Evolutionary conservation across 441 rosid genomes (phyloP), one percentile per base, ranked within the genome.

Genomic region (Populus hybrid): DNA sequence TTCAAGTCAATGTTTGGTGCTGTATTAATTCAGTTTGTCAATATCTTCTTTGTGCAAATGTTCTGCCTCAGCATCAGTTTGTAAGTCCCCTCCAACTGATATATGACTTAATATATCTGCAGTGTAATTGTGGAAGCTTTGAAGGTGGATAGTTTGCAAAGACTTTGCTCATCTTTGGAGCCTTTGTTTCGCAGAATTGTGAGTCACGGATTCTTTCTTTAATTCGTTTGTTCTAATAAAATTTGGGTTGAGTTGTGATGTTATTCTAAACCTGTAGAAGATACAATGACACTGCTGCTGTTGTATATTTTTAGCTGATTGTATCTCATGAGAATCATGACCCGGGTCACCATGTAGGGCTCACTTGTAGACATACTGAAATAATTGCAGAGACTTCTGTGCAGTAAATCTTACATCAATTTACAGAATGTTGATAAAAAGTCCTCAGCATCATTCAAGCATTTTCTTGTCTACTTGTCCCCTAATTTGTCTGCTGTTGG

Each of bases 111-210:
- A 76, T 83, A 21, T 77, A 28, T 78, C 73, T 88, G 89, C 95
- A 95, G 98, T 77, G 95, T 93, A 40, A 92, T 94, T 83, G 97
- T 96, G 84, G 99, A 96, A 89, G 98, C 98, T 82, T 87, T 96
- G 88, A 96, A 94, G 88, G 94, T 96, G 82, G 99, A 94, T 79
- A 94, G 98, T 84, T 78, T 93, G 84, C 98, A 96, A 89, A 92
- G 93, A 82, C 89, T 96, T 83, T 89, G 93, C 91, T 94, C 99
- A 36, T 93, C 99, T 70, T 82, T 96, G 92, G 99, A 96, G 88
- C 99, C 99, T 78, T 73, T 96, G 85, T 90, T 97, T 77, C 98
- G 99, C 80, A 89, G 88, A 92, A 94, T 94, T 82, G 99, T 94
- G 88, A 91, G 93, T 80, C 74, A n/a, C n/a, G 59, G 63, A 63